A percentile compares a stretch with the other conserved stretches of the same genome.
Conservation (phyloP, 306 rosid species). For the Alnus rubra region DNA sequence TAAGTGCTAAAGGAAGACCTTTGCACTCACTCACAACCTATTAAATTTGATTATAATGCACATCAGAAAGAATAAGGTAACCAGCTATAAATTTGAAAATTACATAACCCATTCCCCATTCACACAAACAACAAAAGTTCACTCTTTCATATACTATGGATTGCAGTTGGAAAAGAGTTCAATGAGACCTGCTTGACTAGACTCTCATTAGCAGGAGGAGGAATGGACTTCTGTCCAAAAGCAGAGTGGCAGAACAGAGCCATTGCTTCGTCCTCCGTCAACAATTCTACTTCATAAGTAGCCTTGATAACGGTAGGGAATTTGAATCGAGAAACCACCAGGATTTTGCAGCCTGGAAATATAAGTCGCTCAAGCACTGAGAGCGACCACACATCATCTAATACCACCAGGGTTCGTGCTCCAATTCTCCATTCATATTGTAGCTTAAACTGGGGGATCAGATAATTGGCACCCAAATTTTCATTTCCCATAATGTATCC, state of each 20-base stretch:
- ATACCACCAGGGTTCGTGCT: conserved; percentile 54
- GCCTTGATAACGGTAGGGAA: conserved; percentile 44
- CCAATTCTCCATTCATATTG: conserved; percentile 39
- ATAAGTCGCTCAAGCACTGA: conserved; percentile 54
- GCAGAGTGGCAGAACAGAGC: conserved; percentile 88
- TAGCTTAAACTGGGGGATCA: conserved; percentile 47
- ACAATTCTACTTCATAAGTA: conserved; percentile 67
- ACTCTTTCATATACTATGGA: not conserved
- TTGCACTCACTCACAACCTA: conserved; percentile 83
- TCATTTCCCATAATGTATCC: conserved; percentile 58
- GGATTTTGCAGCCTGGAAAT: conserved; percentile 64
- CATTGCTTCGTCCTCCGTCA: conserved; percentile 64
- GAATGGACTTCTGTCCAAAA: conserved; percentile 74
- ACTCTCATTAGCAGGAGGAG: conserved; percentile 50
- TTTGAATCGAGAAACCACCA: conserved; percentile 70
- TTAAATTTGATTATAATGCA: conserved; percentile 9
- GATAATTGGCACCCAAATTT: conserved; percentile 36
- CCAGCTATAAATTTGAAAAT: not conserved
- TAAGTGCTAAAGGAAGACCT: conserved; percentile 88
- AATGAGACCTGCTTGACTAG: conserved; percentile 71
- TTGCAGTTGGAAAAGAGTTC: not conserved
- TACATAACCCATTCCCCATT: not conserved
- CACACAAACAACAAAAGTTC: not conserved
- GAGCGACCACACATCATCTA: conserved; percentile 87
- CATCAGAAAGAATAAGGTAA: not conserved